Conservation (phyloP, 202 grass and related monocot species). For the Zizania palustris region DNA sequence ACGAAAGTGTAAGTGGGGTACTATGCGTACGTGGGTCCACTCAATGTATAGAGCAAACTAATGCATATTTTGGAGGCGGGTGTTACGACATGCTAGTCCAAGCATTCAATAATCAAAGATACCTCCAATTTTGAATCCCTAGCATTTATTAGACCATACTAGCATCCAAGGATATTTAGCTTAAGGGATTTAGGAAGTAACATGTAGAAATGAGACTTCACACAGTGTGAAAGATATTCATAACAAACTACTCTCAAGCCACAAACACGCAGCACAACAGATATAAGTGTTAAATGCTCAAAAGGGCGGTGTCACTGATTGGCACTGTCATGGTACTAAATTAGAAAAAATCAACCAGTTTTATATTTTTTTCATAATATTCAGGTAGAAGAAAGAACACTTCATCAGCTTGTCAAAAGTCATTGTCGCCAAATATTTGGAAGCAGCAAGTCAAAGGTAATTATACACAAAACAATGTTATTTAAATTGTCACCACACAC, state of each 20-base stretch:
- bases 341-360: not conserved
- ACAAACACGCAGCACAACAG: constrained; percentile 6
- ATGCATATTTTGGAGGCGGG: too few species aligned
- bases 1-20: too few species aligned
- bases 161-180: constrained; percentile 2
- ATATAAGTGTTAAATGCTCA: constrained; percentile 1
- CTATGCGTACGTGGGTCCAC: too few species aligned
- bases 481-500: constrained; percentile 9
- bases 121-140: not conserved
- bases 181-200: not conserved
- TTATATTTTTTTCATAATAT: constrained; percentile 4
- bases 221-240: not conserved
- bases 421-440: constrained; percentile 1
- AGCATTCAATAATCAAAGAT: not conserved
- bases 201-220: constrained; percentile 15
- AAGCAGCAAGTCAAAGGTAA: constrained; percentile 19
- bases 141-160: not conserved
- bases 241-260: constrained; percentile 21
- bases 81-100: not conserved
- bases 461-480: too few species aligned
- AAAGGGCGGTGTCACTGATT: not conserved
- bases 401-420: not conserved
- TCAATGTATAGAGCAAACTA: too few species aligned
- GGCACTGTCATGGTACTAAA: not conserved
- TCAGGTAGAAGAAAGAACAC: not conserved